A percentile compares a stretch with the other conserved stretches of the same genome.
These are phyloP conservation scores for Parmelia sp. DNA, from an alignment of 495 filamentous ascomycete species.

Conservation along the genomic window DNA sequence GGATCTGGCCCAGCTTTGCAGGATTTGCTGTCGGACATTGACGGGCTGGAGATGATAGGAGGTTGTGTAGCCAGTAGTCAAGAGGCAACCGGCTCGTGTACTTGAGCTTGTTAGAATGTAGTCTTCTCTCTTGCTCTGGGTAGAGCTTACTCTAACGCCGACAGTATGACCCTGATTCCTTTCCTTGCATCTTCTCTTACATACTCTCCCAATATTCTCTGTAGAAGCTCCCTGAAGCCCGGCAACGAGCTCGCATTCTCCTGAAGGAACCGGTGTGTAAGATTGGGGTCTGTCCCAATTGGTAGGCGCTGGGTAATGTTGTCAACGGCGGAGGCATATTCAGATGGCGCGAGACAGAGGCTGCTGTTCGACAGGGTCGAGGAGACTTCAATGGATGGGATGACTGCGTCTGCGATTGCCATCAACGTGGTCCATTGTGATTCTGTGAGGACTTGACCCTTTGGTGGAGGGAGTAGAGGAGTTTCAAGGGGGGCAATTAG, in stretches of 20 bases:
- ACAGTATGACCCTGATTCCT: constrained; percentile 46
- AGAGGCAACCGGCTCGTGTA: constrained; percentile 59
- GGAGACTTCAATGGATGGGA: constrained; percentile 44
- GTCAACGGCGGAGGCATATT: constrained; percentile 33
- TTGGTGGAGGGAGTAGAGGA: constrained; percentile 38
- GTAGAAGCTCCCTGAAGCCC: constrained; percentile 39
- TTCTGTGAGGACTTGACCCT: constrained; percentile 38
- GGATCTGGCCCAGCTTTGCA: constrained; percentile 53
- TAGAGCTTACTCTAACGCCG: constrained; percentile 46
- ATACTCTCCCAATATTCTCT: constrained; percentile 40
- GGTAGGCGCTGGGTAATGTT: constrained; percentile 31
- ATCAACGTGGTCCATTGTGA: constrained; percentile 52
- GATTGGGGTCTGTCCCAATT: constrained; percentile 28
- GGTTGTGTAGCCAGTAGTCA: constrained; percentile 58
- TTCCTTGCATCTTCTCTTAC: constrained; percentile 44
- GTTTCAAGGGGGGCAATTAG: constrained; percentile 35
- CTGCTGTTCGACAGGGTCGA: constrained; percentile 18
- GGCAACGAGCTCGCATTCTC: constrained; percentile 46
- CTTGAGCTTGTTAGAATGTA: constrained; percentile 34
- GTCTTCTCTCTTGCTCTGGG: not conserved
- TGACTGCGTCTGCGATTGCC: constrained; percentile 48
- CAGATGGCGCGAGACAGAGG: constrained; percentile 30
- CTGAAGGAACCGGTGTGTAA: constrained; percentile 41
- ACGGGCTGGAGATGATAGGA: constrained; percentile 58
- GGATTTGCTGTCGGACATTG: constrained; percentile 51